phyloP scores from a whole-genome alignment of 2,329 filamentous ascomycete species.

The Aphanoascus verrucosus region DNA sequence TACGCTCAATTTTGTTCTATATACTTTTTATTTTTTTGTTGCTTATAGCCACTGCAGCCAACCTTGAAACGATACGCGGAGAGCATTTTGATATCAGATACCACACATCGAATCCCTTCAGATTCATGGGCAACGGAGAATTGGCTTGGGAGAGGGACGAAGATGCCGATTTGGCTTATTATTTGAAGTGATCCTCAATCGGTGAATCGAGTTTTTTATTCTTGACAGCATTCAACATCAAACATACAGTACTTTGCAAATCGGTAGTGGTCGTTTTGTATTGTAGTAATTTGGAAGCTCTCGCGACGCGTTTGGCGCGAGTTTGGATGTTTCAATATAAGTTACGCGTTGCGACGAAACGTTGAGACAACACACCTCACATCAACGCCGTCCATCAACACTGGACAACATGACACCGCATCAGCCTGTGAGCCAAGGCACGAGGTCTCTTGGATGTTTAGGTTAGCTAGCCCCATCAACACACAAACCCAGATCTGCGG shows the following conservation, averaged over 20 bases:
- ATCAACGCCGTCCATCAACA: too few relatives aligned
- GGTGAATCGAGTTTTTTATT: not conserved
- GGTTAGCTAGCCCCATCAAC: too few relatives aligned
- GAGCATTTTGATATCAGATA: slow-evolving; percentile 20
- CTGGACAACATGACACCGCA: too few relatives aligned
- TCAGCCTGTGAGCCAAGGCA: too few relatives aligned
- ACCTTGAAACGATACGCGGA: slow-evolving; percentile 13
- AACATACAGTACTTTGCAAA: not conserved
- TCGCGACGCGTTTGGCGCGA: too few relatives aligned
- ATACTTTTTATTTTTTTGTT: not conserved
- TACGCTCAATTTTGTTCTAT: not conserved
- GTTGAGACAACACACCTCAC: too few relatives aligned
- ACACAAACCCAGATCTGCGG: too few relatives aligned
- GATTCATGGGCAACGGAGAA: slow-evolving; percentile 18
- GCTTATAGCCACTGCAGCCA: not conserved
- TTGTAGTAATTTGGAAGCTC: too few relatives aligned
- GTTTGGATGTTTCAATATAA: too few relatives aligned
- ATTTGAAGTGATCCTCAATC: not conserved
- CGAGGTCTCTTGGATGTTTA: too few relatives aligned
- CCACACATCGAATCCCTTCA: slow-evolving; percentile 15
- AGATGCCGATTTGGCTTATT: slow-evolving; percentile 6
- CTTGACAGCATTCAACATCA: not conserved
- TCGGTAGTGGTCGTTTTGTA: too few relatives aligned
- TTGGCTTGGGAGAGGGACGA: slow-evolving; percentile 9
- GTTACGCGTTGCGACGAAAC: too few relatives aligned